Conservation (phyloP, 805 yeast species). For the Yarrowia osloensis region DNA sequence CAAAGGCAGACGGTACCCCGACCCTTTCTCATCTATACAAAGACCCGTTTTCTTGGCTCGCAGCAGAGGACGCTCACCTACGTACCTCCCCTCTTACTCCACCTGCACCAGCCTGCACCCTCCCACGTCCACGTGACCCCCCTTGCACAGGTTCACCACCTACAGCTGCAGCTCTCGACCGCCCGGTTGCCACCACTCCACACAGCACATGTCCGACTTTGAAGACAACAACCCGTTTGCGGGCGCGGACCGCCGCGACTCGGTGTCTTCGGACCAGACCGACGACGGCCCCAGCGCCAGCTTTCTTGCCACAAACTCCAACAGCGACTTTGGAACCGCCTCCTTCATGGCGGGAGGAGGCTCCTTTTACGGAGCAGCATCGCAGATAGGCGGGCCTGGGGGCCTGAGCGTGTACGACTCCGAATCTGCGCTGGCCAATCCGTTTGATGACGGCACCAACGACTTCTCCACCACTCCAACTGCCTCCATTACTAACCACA, state of each 20-base stretch:
- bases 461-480: not conserved
- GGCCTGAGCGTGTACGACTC: slow-evolving; percentile 34
- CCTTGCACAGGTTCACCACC: not conserved
- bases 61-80: too few relatives aligned
- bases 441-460: not conserved
- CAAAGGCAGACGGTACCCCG: too few relatives aligned
- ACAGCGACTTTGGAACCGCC: slow-evolving; percentile 4
- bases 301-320: slow-evolving; percentile 9
- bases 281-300: slow-evolving; percentile 19
- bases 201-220: slow-evolving; percentile 41
- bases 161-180: not conserved
- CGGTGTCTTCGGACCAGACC: slow-evolving; percentile 1
- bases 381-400: not conserved
- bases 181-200: not conserved
- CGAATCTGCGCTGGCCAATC: not conserved
- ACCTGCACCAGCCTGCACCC: not conserved
- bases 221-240: slow-evolving; percentile 52
- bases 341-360: slow-evolving; percentile 18
- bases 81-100: too few relatives aligned
- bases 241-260: slow-evolving; percentile 37
- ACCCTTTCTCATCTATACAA: too few relatives aligned
- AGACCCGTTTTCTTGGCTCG: too few relatives aligned
- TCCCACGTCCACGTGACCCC: not conserved
- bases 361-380: slow-evolving; percentile 20
- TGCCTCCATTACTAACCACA: not conserved